A percentile compares a stretch with the other conserved stretches of the same genome.
These are phyloP conservation scores for Sarcodon aspratus DNA, from an alignment of 768 basidiomycete genomes.

Conservation along the genomic window DNA sequence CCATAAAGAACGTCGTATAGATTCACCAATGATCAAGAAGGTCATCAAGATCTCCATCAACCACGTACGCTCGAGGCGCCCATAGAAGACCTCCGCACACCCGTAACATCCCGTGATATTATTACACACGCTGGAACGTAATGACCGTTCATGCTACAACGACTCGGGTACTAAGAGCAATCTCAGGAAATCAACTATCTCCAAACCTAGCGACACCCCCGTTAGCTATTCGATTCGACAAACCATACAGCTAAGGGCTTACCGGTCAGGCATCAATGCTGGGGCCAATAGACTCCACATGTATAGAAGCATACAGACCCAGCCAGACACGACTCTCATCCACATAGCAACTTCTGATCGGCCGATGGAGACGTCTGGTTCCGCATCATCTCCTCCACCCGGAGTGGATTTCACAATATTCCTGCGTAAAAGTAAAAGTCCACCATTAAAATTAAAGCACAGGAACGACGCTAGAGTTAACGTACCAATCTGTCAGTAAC, in stretches of 20 bases:
- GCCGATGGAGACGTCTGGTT: constrained; percentile 74
- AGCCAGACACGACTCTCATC: constrained; percentile 95
- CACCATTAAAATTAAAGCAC: background rate
- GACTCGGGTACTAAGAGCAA: no score
- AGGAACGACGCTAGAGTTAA: constrained; percentile 8
- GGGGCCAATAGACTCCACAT: constrained; percentile 86
- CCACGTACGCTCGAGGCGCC: no score
- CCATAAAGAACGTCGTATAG: no score
- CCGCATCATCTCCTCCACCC: constrained; percentile 35
- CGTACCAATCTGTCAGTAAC: constrained; percentile 93
- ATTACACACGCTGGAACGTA: no score
- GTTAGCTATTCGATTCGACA: no score
- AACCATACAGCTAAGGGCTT: constrained; percentile 15
- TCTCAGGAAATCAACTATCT: no score
- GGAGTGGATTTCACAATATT: constrained; percentile 50
- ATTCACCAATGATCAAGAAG: no score
- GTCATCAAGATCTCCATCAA: no score
- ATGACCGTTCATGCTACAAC: no score
- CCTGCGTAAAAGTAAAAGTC: constrained; percentile 26
- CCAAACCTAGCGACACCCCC: no score
- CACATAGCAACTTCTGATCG: constrained; percentile 97
- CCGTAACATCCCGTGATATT: no score
- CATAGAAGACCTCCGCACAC: no score
- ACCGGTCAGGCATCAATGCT: constrained; percentile 85
- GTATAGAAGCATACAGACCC: constrained; percentile 84